Evolutionary conservation across 2,329 filamentous ascomycete genomes (phyloP), one percentile per base, ranked within the genome.

Genomic region (Apiospora hydei): DNA sequence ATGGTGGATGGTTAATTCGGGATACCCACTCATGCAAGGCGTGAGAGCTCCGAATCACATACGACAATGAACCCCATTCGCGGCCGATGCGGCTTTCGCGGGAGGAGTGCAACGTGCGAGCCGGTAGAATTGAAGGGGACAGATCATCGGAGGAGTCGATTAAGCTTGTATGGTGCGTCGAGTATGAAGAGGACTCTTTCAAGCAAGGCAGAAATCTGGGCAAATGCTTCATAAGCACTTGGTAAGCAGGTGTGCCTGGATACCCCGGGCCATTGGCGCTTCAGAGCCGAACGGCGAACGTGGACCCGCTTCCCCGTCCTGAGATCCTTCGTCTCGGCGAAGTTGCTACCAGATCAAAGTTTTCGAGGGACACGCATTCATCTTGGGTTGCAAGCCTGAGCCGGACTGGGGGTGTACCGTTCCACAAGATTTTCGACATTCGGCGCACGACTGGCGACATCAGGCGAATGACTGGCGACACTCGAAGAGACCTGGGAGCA

Each of bases 1-100:
- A 64, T 41, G 1, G 57, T 41, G 11, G 18, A 41, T 24, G 57
- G 11, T 38, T n/a, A 10, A n/a, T 41, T 18, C 57, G 57, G 1
- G 21, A 64, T 34, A 34, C 34, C 34, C 10, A 7, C 30, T 13
- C 57, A n/a, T 41, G 53, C 30, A 57, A 57, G 51, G 51, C 21
- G 51, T 21, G 51, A 57, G 26, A 57, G 16, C 51, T 57, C 26
- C 53, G 53, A 61, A 21, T 38, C 53, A 34, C 53, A 61, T 16
- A 21, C 26, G 26, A 34, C 53, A 21, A 38, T 61, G 57, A 18
- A n/a, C 10, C 4, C n/a, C 18, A 13, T 24, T 13, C 21, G 34
- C 34, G 34, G 57, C 57, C 57, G 57, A 64, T 18, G 57, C 57
- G 57, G 57, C 30, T 64, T 64, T 64, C 57, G 57, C 57, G 57